Conservation (phyloP, 768 basidiomycete genomes). For the Harrya chromipes region DNA sequence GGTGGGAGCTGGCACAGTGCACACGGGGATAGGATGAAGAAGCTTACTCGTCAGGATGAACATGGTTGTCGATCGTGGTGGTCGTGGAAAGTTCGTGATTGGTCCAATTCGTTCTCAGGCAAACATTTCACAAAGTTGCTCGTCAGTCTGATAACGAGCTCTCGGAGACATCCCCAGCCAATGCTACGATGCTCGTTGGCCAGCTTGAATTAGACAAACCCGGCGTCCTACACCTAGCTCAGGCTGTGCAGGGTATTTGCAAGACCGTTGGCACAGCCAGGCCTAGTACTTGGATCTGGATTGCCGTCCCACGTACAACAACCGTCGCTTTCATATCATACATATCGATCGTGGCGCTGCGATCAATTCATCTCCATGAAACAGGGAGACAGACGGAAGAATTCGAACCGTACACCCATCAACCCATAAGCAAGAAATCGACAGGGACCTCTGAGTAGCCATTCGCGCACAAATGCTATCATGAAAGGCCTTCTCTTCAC, state of each 20-base stretch:
- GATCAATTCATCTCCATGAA: slow-evolving; percentile 23
- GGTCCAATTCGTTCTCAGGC: slow-evolving; percentile 18
- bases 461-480: slow-evolving; percentile 9
- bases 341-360: slow-evolving; percentile 4
- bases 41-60: background rate
- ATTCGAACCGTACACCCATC: slow-evolving; percentile 1
- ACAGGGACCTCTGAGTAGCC: background rate
- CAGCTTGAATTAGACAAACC: slow-evolving; percentile 3
- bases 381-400: slow-evolving; percentile 16
- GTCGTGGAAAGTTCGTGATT: slow-evolving; percentile 5
- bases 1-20: too few species aligned
- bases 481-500: background rate
- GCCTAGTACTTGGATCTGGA: too few species aligned
- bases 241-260: too few species aligned
- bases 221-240: background rate
- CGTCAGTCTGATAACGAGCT: background rate
- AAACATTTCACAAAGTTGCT: background rate
- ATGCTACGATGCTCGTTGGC: background rate
- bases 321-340: too few species aligned
- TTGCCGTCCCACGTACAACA: too few species aligned
- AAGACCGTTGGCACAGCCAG: too few species aligned
- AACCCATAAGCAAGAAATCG: slow-evolving; percentile 3
- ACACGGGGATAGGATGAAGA: background rate
- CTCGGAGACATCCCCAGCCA: background rate
- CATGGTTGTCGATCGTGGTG: slow-evolving; percentile 11